Evolutionary conservation across 2,329 filamentous ascomycete species (phyloP).

Genomic region (Talaromyces sp.): DNA sequence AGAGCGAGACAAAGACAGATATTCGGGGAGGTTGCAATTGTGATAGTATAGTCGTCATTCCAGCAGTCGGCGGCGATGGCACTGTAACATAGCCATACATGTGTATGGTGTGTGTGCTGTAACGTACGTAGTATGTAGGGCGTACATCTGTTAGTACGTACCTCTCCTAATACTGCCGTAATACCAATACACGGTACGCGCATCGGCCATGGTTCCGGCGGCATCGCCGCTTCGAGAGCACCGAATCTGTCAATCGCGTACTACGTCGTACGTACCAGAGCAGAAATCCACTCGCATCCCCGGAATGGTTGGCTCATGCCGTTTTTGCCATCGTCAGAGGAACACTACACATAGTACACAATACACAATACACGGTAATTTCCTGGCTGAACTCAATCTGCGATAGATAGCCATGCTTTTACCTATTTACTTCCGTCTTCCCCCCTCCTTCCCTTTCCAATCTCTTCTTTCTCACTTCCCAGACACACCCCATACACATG

Average conservation of each 20-base stretch:
- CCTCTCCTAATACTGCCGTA: background rate
- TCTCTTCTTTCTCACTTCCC: background rate
- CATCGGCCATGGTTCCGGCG: conserved; percentile 8
- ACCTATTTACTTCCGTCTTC: background rate
- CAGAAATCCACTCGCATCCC: background rate
- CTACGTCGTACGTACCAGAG: background rate
- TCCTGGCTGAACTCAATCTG: background rate
- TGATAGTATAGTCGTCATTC: background rate
- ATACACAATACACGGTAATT: background rate
- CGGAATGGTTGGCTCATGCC: background rate
- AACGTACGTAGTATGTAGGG: background rate
- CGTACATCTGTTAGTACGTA: background rate
- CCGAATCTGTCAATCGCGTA: background rate
- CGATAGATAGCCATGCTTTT: conserved; percentile 1
- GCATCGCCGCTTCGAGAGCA: conserved; percentile 16
- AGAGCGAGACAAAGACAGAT: background rate
- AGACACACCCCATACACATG: background rate
- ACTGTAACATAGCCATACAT: background rate
- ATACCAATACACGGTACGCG: background rate
- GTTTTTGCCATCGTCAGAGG: conserved; percentile 4
- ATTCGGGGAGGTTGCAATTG: background rate
- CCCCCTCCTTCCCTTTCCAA: background rate
- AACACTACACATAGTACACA: background rate
- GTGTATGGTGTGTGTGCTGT: background rate
- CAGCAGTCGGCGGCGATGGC: background rate